Base-by-base conservation (phyloP, 768 basidiomycete genomes). In the Suillus fuscotomentosus region DNA sequence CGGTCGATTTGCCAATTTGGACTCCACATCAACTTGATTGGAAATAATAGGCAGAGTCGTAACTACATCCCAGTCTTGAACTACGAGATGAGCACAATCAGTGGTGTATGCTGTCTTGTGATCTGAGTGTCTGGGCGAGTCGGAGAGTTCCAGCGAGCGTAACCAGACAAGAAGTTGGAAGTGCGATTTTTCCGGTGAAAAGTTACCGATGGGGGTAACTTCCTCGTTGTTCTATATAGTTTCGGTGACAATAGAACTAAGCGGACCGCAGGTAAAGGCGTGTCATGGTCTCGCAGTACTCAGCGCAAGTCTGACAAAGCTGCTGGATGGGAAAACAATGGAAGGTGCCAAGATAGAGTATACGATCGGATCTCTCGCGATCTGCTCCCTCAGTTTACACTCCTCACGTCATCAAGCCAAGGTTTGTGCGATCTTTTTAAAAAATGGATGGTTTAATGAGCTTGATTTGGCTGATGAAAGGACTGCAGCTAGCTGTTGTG, bases 321-420 rank as follows among this genome's bases (percentile, higher is more conserved):
- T 31, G 6, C 0, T 31, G 31, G 5, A 31, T 39, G 56, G 56
- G 24, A 41, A 59, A 59, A 27, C 2, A 0, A 39, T 24, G 14
- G 24, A 57, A 59, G 39, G 5, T 59, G 56, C 7, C 55, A 39
- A 59, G 56, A 59, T 59, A 59, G 24, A 59, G 20, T 50, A 20
- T 38, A 27, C 59, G 70, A 75, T 76, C 69, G 72, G 38, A 54
- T 68, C 75, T 75, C 72, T 75, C 65, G 70, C 75, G 74, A 75
- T 75, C 73, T 57, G 20, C 48, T 63, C 70, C 71, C 57, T 31
- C 31, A 31, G 31, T 31, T 31, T 31, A 31, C 31, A 31, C 31
- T 31, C 31, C 31, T 31, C 31, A 31, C 31, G 31, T 31, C 5
- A 31, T 31, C 31, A 31, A 1, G 31, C 31, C 5, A 6, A 31